Percentiles rank a stretch among this genome's conserved stretches.
These are phyloP conservation scores for Lachnellula arida DNA, from an alignment of 2,329 filamentous ascomycete species.

Conservation along the genomic window DNA sequence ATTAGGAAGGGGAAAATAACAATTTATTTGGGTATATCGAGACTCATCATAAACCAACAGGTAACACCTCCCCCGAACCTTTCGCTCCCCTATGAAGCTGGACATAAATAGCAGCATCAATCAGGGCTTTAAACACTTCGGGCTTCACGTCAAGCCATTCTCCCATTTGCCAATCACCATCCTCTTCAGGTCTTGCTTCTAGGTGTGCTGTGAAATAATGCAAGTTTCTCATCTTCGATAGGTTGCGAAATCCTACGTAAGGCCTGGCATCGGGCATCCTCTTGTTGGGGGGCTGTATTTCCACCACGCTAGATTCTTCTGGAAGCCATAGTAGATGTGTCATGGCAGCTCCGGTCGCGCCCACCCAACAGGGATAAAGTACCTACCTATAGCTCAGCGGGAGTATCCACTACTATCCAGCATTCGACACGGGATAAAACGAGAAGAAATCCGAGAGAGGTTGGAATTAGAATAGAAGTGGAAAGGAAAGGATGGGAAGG, in stretches of 20 bases:
- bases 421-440: no score
- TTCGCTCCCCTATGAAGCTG: not conserved
- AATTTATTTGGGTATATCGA: no score
- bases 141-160: not conserved
- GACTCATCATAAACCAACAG: not conserved
- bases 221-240: not conserved
- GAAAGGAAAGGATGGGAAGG: not conserved
- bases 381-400: no score
- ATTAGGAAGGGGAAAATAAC: no score
- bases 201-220: not conserved
- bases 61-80: not conserved
- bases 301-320: not conserved
- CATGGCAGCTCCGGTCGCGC: slow-evolving; percentile 25
- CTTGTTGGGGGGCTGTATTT: not conserved
- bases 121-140: not conserved
- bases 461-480: no score
- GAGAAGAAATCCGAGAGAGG: no score
- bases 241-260: not conserved
- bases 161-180: not conserved
- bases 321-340: slow-evolving; percentile 13
- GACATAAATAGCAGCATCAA: not conserved
- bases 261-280: not conserved
- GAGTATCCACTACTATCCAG: no score
- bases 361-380: no score
- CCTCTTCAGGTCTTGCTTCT: not conserved